Conservation (phyloP, 1,284 basidiomycete genomes). For the Tilletiopsis washingtonensis region DNA sequence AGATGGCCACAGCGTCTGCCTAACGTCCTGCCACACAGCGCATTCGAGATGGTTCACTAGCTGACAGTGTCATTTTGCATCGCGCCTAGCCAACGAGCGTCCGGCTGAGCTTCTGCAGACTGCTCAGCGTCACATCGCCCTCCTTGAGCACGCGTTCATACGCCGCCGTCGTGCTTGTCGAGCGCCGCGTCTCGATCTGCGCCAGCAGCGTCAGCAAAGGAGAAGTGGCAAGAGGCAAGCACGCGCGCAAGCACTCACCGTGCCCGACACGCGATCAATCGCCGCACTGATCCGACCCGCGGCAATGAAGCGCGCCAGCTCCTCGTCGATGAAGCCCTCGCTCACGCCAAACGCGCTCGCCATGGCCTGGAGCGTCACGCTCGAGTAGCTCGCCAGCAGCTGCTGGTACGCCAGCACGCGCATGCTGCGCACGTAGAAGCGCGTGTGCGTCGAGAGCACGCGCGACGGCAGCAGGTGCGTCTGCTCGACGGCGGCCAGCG, state of each 20-base stretch:
- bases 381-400: constrained; percentile 81
- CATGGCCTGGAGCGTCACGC: constrained; percentile 80
- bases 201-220: constrained; percentile 52
- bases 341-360: constrained; percentile 82
- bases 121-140: constrained; percentile 73
- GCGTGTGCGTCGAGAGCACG: constrained; percentile 73
- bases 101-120: constrained; percentile 44
- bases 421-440: constrained; percentile 92
- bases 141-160: constrained; percentile 84
- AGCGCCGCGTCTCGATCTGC: constrained; percentile 86
- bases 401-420: constrained; percentile 89
- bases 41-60: too few relatives aligned
- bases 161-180: constrained; percentile 71
- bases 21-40: too few relatives aligned
- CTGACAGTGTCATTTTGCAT: too few relatives aligned
- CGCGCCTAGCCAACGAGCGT: too few relatives aligned
- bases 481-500: constrained; percentile 78
- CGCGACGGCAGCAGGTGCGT: constrained; percentile 77
- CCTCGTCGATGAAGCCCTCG: constrained; percentile 61
- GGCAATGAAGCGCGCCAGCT: constrained; percentile 87
- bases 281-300: constrained; percentile 78
- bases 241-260: not conserved
- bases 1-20: too few relatives aligned
- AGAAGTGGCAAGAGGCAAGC: not conserved
- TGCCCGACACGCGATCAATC: constrained; percentile 73